These are phyloP conservation scores for Nemania diffusa DNA, from an alignment of 2,329 filamentous ascomycete species.

Conservation along the genomic window DNA sequence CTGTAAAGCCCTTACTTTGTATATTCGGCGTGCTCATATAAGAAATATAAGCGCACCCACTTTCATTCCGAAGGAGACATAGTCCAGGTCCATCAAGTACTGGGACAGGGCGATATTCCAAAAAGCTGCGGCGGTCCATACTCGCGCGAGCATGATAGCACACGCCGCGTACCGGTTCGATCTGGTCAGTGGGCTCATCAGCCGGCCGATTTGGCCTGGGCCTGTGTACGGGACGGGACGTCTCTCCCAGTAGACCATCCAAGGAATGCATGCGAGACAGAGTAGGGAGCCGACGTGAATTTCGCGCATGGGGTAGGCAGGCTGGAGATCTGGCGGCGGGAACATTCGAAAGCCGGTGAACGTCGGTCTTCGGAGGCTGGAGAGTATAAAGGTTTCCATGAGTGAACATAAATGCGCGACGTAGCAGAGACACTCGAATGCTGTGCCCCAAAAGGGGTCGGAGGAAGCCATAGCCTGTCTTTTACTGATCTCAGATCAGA, in stretches of 20 bases:
- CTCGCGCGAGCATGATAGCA: neutral
- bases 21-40: neutral
- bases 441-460: neutral
- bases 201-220: neutral
- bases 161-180: neutral
- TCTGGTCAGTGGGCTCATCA: neutral
- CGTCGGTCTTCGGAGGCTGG: neutral
- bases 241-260: neutral
- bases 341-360: conserved; percentile 1
- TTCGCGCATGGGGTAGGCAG: neutral
- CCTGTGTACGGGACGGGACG: neutral
- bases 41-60: neutral
- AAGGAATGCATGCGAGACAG: neutral
- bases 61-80: neutral
- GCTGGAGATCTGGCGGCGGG: neutral
- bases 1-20: neutral
- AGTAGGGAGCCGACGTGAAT: neutral
- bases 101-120: neutral
- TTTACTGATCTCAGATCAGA: neutral
- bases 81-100: neutral
- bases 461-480: neutral
- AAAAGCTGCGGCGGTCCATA: neutral
- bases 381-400: neutral
- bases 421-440: conserved; percentile 2
- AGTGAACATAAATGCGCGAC: neutral